Evolutionary conservation across 345 rosid species (phyloP).

Genomic region (Salix caprea): DNA sequence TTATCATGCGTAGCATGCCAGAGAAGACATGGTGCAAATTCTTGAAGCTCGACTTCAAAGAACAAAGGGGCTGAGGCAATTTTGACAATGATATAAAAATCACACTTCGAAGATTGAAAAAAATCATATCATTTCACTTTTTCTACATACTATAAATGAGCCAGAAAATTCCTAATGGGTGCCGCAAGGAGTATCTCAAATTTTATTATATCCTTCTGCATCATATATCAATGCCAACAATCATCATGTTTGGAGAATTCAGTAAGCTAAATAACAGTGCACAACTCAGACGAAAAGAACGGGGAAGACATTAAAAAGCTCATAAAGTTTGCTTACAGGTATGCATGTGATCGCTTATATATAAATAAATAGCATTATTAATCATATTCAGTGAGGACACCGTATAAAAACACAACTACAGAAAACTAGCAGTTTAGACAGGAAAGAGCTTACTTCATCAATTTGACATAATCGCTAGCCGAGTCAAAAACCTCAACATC

Average conservation of each 20-base stretch:
- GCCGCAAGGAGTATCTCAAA: background rate
- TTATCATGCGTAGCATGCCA: background rate
- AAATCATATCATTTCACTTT: background rate
- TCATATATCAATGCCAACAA: background rate
- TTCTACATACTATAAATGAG: background rate
- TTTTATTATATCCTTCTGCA: background rate
- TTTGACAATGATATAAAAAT: background rate
- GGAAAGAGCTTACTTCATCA: slow-evolving; percentile 73
- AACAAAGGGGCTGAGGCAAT: background rate
- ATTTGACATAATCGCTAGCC: slow-evolving; percentile 76
- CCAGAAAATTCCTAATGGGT: background rate
- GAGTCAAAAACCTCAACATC: slow-evolving; percentile 97
- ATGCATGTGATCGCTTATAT: background rate
- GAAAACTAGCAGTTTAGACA: slow-evolving; percentile 1
- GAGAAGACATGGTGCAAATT: background rate
- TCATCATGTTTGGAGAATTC: background rate
- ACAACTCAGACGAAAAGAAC: background rate
- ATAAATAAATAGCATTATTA: background rate
- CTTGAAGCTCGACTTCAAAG: background rate
- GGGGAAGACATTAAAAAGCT: background rate
- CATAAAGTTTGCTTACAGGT: background rate
- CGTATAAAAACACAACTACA: background rate
- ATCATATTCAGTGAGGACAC: background rate
- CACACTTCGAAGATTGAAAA: background rate
- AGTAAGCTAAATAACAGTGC: background rate